Base-by-base conservation (phyloP, 805 yeast genomes). In the Candida coquimbonensis region DNA sequence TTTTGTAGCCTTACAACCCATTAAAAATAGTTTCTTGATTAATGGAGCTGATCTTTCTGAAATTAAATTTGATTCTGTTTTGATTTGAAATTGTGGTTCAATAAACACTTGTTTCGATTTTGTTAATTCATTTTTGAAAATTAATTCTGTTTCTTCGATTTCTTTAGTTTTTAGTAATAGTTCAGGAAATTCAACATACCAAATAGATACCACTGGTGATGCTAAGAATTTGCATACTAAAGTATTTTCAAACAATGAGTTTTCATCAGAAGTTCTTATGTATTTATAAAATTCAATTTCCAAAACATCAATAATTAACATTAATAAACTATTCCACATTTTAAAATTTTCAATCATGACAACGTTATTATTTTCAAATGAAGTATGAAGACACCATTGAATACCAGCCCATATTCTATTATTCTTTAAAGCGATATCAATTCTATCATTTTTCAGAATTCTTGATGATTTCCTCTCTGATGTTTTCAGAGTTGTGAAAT, bases 321-420 rank as follows among this genome's bases (percentile, higher is more conserved):
- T 29, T 9, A 58, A 27, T 1, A 57, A 32, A 9, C 52, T 52
- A n/a, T 42, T 27, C 62, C 62, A 57, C 45, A 53, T 53, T 31
- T 50, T 39, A 55, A 54, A 55, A 14, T 50, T 49, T 37, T 47
- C 49, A 14, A 38, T 46, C 27, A 45, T 45, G 0, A 44, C 38
- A 3, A 43, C 35, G 6, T 50, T 45, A 9, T 44, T 46, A 0
- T 53, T 48, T n/a, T 49, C 41, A 2, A 44, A 19, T 2, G 64
- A 53, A 40, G 65, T 61, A 26, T 54, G 53, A 27, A 65, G 46
- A 0, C 59, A 62, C 68, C 67, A 65, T 32, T 51, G 39, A 13
- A 62, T 53, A 1, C 58, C 63, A 6, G 44, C 45, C 64, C 67
- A 59, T 3, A 62, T 50, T 16, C 42, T 52, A 5, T 50, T 53